These are phyloP conservation scores for Carex cristatella DNA, from an alignment of 176 grass and related monocot species.

Conservation along the genomic window DNA sequence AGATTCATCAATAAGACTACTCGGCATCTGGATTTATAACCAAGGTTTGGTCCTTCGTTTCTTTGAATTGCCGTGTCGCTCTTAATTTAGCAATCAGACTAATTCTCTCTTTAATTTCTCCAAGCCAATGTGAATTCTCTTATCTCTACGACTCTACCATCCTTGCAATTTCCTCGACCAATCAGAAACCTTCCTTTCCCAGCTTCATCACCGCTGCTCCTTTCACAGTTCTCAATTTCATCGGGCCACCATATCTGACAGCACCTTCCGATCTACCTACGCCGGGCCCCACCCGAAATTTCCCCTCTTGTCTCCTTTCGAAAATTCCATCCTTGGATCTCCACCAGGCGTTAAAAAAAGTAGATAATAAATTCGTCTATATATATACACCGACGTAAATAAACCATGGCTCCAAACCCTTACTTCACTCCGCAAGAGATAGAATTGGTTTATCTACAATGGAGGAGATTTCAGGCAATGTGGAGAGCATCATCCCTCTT, in stretches of 20 bases:
- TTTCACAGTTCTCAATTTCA: not conserved
- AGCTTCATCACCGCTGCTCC: not conserved
- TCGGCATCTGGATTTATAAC: not conserved
- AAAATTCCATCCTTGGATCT: not conserved
- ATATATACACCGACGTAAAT: not conserved
- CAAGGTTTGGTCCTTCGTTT: not conserved
- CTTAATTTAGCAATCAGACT: not conserved
- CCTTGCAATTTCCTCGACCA: not conserved
- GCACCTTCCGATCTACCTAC: not conserved
- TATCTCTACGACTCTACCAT: not conserved
- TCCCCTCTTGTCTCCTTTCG: not conserved
- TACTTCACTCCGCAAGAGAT: not conserved
- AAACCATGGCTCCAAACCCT: conserved; percentile 9
- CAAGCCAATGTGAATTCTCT: not conserved
- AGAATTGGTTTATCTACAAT: conserved; percentile 1
- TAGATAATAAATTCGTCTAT: not conserved
- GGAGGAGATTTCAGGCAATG: conserved; percentile 17
- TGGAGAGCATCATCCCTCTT: conserved; percentile 11
- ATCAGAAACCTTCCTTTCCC: not conserved
- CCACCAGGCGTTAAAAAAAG: not conserved
- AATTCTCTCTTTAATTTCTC: not conserved
- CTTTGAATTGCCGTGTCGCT: not conserved
- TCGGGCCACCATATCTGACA: not conserved
- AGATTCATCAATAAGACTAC: not conserved
- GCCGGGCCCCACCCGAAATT: not conserved